These are phyloP conservation scores for Pythium monospermum DNA, from an alignment of 352 stramenopile species.

Conservation along the genomic window DNA sequence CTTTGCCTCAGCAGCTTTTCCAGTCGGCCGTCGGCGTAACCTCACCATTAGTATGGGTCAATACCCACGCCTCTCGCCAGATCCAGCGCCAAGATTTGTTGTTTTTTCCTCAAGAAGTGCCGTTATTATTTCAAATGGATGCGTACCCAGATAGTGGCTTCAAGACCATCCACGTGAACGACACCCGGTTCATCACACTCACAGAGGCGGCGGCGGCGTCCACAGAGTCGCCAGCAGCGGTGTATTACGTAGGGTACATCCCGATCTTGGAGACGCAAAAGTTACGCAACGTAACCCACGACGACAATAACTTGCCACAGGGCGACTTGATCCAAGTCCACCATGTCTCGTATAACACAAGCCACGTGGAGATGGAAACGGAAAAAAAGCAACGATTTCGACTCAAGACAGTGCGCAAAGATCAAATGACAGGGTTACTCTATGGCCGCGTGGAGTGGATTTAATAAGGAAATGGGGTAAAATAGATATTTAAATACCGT, in stretches of 20 bases:
- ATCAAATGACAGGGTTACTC: not conserved
- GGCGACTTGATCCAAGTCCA: not conserved
- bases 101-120: not conserved
- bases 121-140: slow-evolving; percentile 2
- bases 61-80: not conserved
- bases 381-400: slow-evolving; percentile 1
- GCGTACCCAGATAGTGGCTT: not conserved
- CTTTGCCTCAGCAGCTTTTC: not conserved
- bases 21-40: not conserved
- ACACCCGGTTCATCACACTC: not conserved
- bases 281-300: not conserved
- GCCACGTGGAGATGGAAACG: not conserved
- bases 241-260: not conserved
- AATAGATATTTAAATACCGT: too few relatives aligned
- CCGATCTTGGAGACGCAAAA: slow-evolving; percentile 1
- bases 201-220: not conserved
- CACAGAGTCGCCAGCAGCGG: not conserved
- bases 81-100: not conserved
- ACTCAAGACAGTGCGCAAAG: slow-evolving; percentile 1
- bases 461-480: too few relatives aligned
- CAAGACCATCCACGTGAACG: not conserved
- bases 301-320: not conserved
- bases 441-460: slow-evolving; percentile 8
- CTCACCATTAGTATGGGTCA: not conserved
- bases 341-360: not conserved